A percentile compares a stretch with the other conserved stretches of the same genome.
Conservation (phyloP, 441 rosid genomes). For the Corymbia citriodora region DNA sequence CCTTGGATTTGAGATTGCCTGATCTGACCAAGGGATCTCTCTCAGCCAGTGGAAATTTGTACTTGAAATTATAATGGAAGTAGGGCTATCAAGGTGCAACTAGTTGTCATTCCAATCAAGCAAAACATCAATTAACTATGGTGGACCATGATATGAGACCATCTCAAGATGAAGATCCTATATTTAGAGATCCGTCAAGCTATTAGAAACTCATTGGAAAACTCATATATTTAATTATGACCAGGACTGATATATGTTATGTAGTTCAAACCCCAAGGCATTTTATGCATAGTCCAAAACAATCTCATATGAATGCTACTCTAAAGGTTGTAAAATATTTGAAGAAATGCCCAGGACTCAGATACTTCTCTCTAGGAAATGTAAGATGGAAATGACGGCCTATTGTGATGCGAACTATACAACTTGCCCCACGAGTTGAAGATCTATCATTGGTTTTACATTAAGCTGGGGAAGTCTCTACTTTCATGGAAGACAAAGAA, state of each 20-base stretch:
- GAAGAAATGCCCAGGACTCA: neutral
- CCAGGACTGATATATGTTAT: neutral
- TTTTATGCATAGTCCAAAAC: neutral
- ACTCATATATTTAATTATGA: no score
- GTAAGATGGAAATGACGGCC: neutral
- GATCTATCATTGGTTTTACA: no score
- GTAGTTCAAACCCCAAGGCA: neutral
- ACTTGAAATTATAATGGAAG: rapidly evolving
- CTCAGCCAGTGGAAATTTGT: neutral
- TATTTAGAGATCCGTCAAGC: no score
- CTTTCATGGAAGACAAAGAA: no score
- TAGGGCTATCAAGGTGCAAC: rapidly evolving
- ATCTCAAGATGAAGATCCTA: neutral
- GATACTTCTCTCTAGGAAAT: no score
- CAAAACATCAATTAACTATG: no score
- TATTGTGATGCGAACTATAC: no score
- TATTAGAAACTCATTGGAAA: neutral
- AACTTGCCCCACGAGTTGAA: no score
- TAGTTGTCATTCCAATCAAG: rapidly evolving
- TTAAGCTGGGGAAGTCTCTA: no score
- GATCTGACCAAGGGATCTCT: neutral
- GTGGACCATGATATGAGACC: no score
- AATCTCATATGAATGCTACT: neutral
- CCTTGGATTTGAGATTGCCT: neutral
- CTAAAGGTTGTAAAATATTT: neutral